Conservation (phyloP, 2,329 filamentous ascomycete species). For the Colletotrichum phormii region DNA sequence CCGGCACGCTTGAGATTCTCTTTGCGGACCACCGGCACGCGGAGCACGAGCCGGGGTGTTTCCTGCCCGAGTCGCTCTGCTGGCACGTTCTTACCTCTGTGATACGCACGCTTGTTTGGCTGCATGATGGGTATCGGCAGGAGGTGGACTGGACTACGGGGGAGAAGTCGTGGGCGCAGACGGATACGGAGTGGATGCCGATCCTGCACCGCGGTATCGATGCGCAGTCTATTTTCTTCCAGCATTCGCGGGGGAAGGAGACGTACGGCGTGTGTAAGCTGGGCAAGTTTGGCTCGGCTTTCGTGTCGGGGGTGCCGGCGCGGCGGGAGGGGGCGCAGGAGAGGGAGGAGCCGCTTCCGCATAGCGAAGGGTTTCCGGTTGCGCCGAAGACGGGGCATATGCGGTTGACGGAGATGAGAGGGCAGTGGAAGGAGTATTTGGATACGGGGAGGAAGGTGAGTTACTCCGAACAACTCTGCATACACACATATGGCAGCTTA, state of each 20-base stretch:
- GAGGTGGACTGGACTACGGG: slow-evolving; percentile 33
- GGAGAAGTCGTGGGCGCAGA: slow-evolving; percentile 29
- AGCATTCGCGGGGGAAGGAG: slow-evolving; percentile 59
- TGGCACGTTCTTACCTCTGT: slow-evolving; percentile 66
- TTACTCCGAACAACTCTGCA: too few species aligned
- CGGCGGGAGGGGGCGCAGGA: slow-evolving; percentile 20
- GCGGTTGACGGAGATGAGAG: slow-evolving; percentile 23
- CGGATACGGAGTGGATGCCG: slow-evolving; percentile 60
- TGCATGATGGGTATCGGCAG: slow-evolving; percentile 60
- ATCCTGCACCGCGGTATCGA: slow-evolving; percentile 62
- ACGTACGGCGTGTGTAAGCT: slow-evolving; percentile 67
- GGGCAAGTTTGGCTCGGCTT: slow-evolving; percentile 57
- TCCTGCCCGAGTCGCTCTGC: slow-evolving; percentile 63
- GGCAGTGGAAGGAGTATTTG: slow-evolving; percentile 27
- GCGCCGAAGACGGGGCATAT: slow-evolving; percentile 25
- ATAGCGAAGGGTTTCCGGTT: slow-evolving; percentile 18
- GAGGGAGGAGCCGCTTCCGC: slow-evolving; percentile 7
- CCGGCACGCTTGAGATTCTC: slow-evolving; percentile 58
- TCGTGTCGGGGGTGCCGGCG: slow-evolving; percentile 52
- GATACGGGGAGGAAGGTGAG: slow-evolving; percentile 23
- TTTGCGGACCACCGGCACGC: slow-evolving; percentile 43
- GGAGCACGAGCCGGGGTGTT: slow-evolving; percentile 42
- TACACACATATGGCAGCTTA: neutral
- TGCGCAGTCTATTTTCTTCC: slow-evolving; percentile 62
- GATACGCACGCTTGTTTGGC: slow-evolving; percentile 60